Evolutionary conservation across 2,329 filamentous ascomycete species (phyloP).

Genomic region (Aspergillus calidoustus): DNA sequence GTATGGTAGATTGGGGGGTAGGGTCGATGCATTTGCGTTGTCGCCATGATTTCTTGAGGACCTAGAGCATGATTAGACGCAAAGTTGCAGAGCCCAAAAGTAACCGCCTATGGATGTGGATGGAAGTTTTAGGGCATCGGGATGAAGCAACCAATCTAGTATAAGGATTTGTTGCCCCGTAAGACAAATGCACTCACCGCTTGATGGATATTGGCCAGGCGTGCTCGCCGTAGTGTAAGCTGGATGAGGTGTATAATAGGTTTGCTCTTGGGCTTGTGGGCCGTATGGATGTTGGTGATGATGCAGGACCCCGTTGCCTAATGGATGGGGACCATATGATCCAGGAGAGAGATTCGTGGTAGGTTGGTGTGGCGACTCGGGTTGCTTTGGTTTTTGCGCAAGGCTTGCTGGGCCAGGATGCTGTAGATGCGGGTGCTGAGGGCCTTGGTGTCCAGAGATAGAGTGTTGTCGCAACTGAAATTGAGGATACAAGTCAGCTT

Average conservation of each 20-base stretch:
- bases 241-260: slow-evolving; percentile 77
- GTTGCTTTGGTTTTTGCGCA: slow-evolving; percentile 43
- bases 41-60: slow-evolving; percentile 71
- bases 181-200: slow-evolving; percentile 64
- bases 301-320: slow-evolving; percentile 51
- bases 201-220: slow-evolving; percentile 82
- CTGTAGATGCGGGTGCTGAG: slow-evolving; percentile 37
- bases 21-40: slow-evolving; percentile 67
- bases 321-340: slow-evolving; percentile 36
- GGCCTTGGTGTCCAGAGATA: slow-evolving; percentile 33
- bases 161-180: not conserved
- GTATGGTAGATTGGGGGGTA: slow-evolving; percentile 96
- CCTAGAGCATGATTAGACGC: slow-evolving; percentile 56
- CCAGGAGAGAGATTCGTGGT: slow-evolving; percentile 40
- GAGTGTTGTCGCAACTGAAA: slow-evolving; percentile 37
- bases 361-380: slow-evolving; percentile 67
- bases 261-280: slow-evolving; percentile 69
- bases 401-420: slow-evolving; percentile 35
- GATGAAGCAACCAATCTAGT: slow-evolving; percentile 5
- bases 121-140: not conserved
- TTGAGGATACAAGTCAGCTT: slow-evolving; percentile 16
- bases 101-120: slow-evolving; percentile 57
- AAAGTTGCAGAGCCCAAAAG: slow-evolving; percentile 50
- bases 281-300: slow-evolving; percentile 68
- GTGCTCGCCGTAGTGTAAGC: slow-evolving; percentile 83